phyloP scores from a whole-genome alignment of 1,284 basidiomycete genomes.

The Phenoliferia sp. region DNA sequence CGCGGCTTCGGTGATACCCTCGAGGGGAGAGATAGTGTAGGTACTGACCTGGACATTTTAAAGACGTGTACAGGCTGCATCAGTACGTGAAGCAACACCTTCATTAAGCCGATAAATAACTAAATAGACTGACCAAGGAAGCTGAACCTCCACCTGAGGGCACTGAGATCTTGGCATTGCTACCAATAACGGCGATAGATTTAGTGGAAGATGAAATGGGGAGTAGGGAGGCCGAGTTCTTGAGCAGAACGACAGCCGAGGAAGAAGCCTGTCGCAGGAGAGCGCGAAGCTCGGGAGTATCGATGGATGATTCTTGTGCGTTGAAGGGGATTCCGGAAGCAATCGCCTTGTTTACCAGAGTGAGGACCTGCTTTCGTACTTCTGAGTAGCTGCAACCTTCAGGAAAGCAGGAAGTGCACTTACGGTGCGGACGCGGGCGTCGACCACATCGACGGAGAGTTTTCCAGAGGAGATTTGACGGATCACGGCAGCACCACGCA shows the following conservation, averaged over 20 bases:
- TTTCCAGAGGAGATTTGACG: constrained; percentile 59
- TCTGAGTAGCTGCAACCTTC: not conserved
- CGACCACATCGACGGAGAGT: constrained; percentile 50
- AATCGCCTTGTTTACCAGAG: constrained; percentile 17
- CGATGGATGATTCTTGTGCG: constrained; percentile 29
- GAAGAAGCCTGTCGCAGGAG: constrained; percentile 58
- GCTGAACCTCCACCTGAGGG: constrained; percentile 74
- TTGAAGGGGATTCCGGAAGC: constrained; percentile 17
- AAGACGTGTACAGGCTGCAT: too few species aligned
- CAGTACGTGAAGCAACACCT: not conserved
- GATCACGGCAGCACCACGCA: constrained; percentile 53
- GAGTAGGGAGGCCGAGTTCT: constrained; percentile 56
- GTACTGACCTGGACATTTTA: constrained; percentile 63
- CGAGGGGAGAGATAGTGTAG: constrained; percentile 63
- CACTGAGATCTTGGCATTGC: constrained; percentile 52
- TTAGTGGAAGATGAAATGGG: constrained; percentile 52
- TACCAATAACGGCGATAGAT: constrained; percentile 68
- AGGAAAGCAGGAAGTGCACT: not conserved
- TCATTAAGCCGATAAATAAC: too few species aligned
- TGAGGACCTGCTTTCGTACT: constrained; percentile 36
- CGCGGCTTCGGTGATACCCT: constrained; percentile 54
- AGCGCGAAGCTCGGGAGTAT: constrained; percentile 51
- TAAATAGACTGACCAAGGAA: constrained; percentile 56
- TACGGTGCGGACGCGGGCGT: constrained; percentile 52
- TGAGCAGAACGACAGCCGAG: constrained; percentile 63